A percentile compares a stretch with the other conserved stretches of the same genome.
Evolutionary conservation across 2,329 filamentous ascomycete genomes (phyloP).

Genomic region (Fusarium succisae): DNA sequence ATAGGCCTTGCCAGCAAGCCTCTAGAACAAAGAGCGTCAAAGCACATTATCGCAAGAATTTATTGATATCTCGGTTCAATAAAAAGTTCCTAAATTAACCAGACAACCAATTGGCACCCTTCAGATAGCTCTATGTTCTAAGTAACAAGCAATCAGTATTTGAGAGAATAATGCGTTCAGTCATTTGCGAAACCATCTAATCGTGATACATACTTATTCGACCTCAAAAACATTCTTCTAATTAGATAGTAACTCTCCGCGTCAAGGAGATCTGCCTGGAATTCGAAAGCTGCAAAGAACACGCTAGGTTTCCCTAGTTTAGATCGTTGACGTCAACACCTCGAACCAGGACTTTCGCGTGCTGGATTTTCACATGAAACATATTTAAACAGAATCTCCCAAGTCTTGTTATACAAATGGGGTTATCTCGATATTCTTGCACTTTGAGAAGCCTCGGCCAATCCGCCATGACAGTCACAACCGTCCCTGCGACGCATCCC

Average conservation of each 20-base stretch:
- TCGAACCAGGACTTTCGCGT: neutral
- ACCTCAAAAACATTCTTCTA: neutral
- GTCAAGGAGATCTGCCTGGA: neutral
- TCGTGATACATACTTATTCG: too few species aligned
- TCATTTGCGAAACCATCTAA: neutral
- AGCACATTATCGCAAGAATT: neutral
- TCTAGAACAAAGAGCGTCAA: too few species aligned
- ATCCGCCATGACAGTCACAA: conserved; percentile 11
- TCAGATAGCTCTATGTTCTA: too few species aligned
- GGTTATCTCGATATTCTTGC: neutral
- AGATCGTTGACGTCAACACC: conserved; percentile 21
- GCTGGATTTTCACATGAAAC: neutral
- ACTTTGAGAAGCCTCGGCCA: neutral
- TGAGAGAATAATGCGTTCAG: neutral
- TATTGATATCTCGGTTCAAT: neutral
- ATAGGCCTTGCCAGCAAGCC: neutral
- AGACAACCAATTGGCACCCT: neutral
- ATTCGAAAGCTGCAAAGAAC: neutral
- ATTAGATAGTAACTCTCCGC: neutral
- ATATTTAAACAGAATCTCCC: neutral
- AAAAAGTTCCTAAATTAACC: neutral
- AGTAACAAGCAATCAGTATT: neutral
- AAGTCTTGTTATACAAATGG: neutral
- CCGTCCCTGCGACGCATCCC: conserved; percentile 8
- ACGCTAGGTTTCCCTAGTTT: neutral